Conservation (phyloP, 768 basidiomycete species). For the Mycena maculata region DNA sequence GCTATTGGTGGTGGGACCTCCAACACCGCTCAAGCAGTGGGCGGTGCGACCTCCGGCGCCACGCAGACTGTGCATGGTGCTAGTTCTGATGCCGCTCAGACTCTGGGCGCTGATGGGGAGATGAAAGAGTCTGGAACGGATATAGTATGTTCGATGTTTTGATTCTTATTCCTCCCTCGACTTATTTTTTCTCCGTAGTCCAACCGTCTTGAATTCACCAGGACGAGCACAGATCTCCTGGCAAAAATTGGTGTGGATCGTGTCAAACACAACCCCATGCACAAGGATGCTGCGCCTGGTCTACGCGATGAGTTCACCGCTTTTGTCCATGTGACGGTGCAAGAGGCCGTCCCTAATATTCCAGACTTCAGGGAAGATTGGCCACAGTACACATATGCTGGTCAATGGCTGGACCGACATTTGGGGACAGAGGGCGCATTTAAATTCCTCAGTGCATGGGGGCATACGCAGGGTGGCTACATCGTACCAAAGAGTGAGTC, state of each 20-base stretch:
- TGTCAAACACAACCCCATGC: neutral
- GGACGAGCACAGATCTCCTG: neutral
- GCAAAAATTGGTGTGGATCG: neutral
- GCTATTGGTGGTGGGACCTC: neutral
- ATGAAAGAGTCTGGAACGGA: too few relatives aligned
- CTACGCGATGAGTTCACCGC: neutral
- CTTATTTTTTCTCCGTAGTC: neutral
- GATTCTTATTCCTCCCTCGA: neutral
- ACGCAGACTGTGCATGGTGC: too few relatives aligned
- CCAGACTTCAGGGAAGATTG: neutral
- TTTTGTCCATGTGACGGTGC: neutral
- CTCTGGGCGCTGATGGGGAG: too few relatives aligned
- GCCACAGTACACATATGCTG: neutral
- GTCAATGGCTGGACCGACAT: neutral
- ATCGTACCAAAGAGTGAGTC: neutral
- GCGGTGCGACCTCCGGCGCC: too few relatives aligned
- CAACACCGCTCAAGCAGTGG: too few relatives aligned
- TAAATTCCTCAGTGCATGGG: neutral
- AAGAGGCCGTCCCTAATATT: neutral
- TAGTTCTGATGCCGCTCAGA: too few relatives aligned
- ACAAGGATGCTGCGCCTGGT: neutral
- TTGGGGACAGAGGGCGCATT: neutral
- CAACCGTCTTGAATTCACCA: neutral
- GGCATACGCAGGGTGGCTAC: neutral
- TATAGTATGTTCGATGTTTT: neutral